Conservation (phyloP, 768 basidiomycete species). For the Auriculariales sp. region DNA sequence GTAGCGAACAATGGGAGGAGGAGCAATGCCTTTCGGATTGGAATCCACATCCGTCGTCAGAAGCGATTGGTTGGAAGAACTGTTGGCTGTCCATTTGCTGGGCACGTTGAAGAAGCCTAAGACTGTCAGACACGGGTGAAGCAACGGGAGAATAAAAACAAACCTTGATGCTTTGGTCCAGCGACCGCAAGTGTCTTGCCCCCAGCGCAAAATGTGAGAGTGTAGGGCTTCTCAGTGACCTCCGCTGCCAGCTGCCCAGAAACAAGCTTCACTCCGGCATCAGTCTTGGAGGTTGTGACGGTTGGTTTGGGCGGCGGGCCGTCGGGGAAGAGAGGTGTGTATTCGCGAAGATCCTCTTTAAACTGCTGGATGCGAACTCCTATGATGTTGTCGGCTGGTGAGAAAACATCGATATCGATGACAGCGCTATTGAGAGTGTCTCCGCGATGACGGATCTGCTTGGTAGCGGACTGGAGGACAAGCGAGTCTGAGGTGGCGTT, state of each 20-base stretch:
- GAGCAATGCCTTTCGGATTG: constrained; percentile 33
- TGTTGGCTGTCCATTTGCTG: constrained; percentile 12
- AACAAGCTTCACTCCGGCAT: constrained; percentile 19
- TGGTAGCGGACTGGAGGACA: constrained; percentile 20
- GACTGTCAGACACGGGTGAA: constrained; percentile 11
- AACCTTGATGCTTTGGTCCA: constrained; percentile 8
- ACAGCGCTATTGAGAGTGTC: constrained; percentile 17
- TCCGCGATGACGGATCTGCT: constrained; percentile 15
- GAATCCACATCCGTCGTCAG: constrained; percentile 41
- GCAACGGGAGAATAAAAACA: constrained; percentile 18
- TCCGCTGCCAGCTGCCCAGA: constrained; percentile 38
- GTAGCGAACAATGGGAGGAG: constrained; percentile 20
- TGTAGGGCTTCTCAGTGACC: constrained; percentile 45
- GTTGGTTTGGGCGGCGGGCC: constrained; percentile 30
- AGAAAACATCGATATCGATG: constrained; percentile 14
- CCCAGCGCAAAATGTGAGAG: constrained; percentile 28
- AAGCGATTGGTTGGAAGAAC: constrained; percentile 23
- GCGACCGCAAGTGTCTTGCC: constrained; percentile 7
- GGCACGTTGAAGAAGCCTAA: constrained; percentile 15
- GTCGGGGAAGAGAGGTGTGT: constrained; percentile 44
- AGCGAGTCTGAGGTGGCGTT: constrained; percentile 30
- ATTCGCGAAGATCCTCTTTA: neutral
- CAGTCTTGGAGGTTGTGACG: constrained; percentile 19
- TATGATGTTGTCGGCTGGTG: constrained; percentile 17
- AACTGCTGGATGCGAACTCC: constrained; percentile 15